A percentile compares a stretch with the other conserved stretches of the same genome.
phyloP scores from a whole-genome alignment of 23 red algal genomes.

The Chondrus crispus region DNA sequence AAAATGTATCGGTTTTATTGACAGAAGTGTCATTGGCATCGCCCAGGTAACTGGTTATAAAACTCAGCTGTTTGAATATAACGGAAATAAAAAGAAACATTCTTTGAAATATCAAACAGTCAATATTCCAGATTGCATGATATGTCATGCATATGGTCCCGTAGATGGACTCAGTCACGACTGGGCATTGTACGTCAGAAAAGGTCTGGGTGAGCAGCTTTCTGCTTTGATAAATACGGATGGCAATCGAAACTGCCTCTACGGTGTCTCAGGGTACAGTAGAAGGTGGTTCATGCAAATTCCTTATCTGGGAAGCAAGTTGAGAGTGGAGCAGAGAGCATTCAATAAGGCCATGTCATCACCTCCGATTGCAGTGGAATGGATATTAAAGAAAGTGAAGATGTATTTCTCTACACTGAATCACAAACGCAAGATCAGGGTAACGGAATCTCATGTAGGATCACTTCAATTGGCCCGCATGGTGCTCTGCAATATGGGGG shows the following conservation, averaged over 20 bases:
- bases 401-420: neutral
- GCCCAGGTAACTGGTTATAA: neutral
- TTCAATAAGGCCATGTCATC: neutral
- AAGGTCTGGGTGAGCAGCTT: neutral
- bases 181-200: neutral
- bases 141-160: neutral
- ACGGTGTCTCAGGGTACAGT: neutral
- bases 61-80: neutral
- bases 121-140: neutral
- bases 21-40: neutral
- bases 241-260: neutral
- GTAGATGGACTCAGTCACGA: neutral
- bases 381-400: neutral
- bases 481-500: neutral
- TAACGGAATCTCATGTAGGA: neutral
- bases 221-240: neutral
- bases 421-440: neutral
- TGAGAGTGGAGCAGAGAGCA: neutral
- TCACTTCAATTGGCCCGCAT: neutral
- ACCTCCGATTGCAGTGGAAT: neutral
- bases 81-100: neutral
- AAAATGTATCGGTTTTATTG: neutral
- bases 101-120: neutral
- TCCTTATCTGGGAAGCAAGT: neutral
- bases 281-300: neutral